These are phyloP conservation scores for Colletotrichum destructivum DNA, from an alignment of 2,329 filamentous ascomycete genomes.

Conservation along the genomic window DNA sequence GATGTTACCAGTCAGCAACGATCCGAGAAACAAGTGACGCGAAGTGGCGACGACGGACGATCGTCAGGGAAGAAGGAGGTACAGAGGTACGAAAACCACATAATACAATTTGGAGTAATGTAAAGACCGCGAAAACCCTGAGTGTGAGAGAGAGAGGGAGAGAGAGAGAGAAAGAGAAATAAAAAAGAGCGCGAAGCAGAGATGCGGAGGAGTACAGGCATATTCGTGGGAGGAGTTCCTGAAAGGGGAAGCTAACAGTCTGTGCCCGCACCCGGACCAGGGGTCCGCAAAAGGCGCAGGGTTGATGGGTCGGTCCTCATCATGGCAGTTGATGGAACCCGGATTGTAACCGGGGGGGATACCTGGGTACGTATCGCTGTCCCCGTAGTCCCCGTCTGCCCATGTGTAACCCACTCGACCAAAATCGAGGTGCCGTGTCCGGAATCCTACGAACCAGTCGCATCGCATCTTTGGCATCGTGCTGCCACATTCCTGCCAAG, in stretches of 20 bases:
- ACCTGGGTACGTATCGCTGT: conserved; percentile 16
- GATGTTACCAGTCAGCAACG: conserved; percentile 1
- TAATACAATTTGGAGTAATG: neutral
- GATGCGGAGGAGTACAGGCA: conserved; percentile 41
- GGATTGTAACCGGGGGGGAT: conserved; percentile 22
- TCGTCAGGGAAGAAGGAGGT: conserved; percentile 6
- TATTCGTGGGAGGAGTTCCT: conserved; percentile 40
- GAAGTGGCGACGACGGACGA: neutral
- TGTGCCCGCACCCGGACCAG: conserved; percentile 41
- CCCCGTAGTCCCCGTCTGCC: conserved; percentile 29
- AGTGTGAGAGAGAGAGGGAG: conserved; percentile 1
- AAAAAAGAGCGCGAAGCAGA: conserved; percentile 31
- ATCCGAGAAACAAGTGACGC: neutral
- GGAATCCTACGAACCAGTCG: conserved; percentile 42
- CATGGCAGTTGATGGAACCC: conserved; percentile 42
- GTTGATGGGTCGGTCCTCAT: conserved; percentile 36
- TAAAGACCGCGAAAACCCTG: neutral
- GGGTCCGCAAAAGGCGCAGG: conserved; percentile 39
- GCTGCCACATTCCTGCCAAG: conserved; percentile 25
- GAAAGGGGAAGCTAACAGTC: conserved; percentile 43
- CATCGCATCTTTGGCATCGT: conserved; percentile 36
- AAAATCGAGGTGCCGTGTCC: conserved; percentile 33
- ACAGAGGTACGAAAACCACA: neutral
- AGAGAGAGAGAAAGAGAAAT: conserved; percentile 5
- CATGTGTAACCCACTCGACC: conserved; percentile 27